Conservation (phyloP, 306 rosid genomes). For the Pyrus communis region DNA sequence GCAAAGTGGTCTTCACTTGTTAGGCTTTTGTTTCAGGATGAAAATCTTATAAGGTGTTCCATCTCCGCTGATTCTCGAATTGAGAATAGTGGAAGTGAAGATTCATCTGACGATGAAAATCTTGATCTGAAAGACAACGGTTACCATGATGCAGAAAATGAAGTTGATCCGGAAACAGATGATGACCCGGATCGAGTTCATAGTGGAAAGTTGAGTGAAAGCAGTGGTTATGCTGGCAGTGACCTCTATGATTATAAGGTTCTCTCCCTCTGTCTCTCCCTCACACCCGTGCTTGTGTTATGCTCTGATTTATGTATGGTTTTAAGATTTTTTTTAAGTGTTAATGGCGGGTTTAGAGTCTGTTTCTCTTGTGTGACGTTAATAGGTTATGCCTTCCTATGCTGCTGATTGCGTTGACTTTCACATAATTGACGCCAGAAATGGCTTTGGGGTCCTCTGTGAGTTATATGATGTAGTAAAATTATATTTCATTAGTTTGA, state of each 20-base stretch:
- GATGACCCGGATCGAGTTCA: constrained; percentile 80
- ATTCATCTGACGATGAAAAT: constrained; percentile 81
- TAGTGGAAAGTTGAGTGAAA: constrained; percentile 94
- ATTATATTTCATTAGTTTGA: background rate
- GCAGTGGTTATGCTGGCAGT: constrained; percentile 96
- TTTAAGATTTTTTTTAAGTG: background rate
- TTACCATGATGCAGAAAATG: constrained; percentile 93
- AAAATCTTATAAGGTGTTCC: constrained; percentile 82
- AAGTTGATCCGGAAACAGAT: constrained; percentile 84
- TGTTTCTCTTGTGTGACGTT: background rate
- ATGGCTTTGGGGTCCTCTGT: background rate
- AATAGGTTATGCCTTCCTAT: background rate
- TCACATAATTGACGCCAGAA: background rate
- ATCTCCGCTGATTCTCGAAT: constrained; percentile 93
- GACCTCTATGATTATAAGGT: constrained; percentile 99
- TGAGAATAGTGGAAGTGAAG: constrained; percentile 85
- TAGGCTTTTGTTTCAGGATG: constrained; percentile 58
- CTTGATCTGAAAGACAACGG: constrained; percentile 76
- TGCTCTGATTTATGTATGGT: background rate
- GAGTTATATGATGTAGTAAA: background rate
- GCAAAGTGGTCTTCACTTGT: background rate
- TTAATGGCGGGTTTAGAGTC: background rate
- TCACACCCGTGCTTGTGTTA: background rate
- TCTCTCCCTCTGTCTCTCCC: constrained; percentile 15
- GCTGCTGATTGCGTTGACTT: background rate